Base-by-base conservation (phyloP, 768 basidiomycete genomes). In the Hortiboletus flavorubellus region DNA sequence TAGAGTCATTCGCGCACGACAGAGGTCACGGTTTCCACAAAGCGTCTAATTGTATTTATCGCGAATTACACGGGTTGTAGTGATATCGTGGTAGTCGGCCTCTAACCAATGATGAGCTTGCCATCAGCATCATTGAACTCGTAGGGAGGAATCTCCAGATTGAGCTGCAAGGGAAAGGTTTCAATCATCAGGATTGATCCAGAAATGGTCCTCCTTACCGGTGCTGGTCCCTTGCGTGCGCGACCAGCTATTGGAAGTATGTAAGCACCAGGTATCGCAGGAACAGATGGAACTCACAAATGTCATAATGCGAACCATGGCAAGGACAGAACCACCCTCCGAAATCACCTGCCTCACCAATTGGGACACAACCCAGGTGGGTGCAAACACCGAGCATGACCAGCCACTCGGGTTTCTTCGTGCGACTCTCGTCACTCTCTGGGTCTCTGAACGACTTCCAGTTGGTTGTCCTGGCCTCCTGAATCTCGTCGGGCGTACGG, bases 261-360 rank as follows among this genome's bases (percentile, higher is more conserved):
- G 55, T 64, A 33, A 64, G 42, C 42, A 59, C 11, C 48, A 39
- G 51, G 44, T 14, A 58, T 31, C 2, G 21, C 9, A 26, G 12
- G 29, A 16, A n/a, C n/a, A 18, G 10, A 43, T 12, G 7, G 21
- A 42, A 75, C 89, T 58, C 64, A 91, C 89, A 96, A 56, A 97
- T 97, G 74, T 98, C 94, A 68, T 94, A 95, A 70, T 99, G 96
- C 50, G 96, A 98, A 69, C 96, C 97, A 73, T 98, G 96, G 80
- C 96, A 98, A 49, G 95, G 94, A 80, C 94, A 96, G 86, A 96
- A 93, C 95, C 96, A 99, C 74, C 96, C 96, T 76, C 95, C 96
- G 70, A 80, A 98, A 74, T 98, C 96, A 72, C 93, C 94, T 59
- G 93, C 86, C 74, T 96, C 93, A 63, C 96, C 96, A 69, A 99